phyloP scores from a whole-genome alignment of 192 early-diverging fungal genomes.

The Cladochytrium replicatum region DNA sequence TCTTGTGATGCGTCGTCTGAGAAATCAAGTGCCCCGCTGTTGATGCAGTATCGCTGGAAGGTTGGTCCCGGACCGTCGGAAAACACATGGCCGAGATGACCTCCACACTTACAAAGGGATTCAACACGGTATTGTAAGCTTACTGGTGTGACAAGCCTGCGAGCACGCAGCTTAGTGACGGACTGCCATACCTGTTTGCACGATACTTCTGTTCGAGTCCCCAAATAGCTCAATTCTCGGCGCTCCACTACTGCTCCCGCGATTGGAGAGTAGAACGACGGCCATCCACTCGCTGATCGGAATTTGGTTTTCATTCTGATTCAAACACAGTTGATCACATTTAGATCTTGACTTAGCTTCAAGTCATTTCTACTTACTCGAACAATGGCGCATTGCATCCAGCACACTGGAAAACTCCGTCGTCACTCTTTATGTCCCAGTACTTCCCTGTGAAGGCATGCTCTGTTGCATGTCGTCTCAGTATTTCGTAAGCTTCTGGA shows the following conservation, averaged over 20 bases:
- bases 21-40: background rate
- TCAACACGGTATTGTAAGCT: background rate
- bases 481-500: background rate
- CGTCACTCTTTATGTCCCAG: background rate
- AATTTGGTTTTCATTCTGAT: background rate
- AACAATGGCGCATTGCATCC: too few relatives aligned
- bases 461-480: conserved; percentile 1
- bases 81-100: conserved; percentile 6
- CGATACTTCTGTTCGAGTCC: too few relatives aligned
- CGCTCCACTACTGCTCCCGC: background rate
- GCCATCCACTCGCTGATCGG: conserved; percentile 1
- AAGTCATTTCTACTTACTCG: too few relatives aligned
- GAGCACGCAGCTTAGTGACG: too few relatives aligned
- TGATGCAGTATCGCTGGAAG: conserved; percentile 3
- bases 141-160: too few relatives aligned
- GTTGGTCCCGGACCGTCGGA: conserved; percentile 1
- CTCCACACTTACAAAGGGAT: conserved; percentile 1
- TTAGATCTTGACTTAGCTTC: too few relatives aligned
- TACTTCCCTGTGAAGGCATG: conserved; percentile 1
- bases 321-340: background rate
- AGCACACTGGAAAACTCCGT: too few relatives aligned
- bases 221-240: too few relatives aligned
- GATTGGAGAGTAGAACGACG: background rate
- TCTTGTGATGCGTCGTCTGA: too few relatives aligned
- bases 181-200: too few relatives aligned